Conservation (phyloP, 2,329 filamentous ascomycete species). For the Xylariaceae sp. region DNA sequence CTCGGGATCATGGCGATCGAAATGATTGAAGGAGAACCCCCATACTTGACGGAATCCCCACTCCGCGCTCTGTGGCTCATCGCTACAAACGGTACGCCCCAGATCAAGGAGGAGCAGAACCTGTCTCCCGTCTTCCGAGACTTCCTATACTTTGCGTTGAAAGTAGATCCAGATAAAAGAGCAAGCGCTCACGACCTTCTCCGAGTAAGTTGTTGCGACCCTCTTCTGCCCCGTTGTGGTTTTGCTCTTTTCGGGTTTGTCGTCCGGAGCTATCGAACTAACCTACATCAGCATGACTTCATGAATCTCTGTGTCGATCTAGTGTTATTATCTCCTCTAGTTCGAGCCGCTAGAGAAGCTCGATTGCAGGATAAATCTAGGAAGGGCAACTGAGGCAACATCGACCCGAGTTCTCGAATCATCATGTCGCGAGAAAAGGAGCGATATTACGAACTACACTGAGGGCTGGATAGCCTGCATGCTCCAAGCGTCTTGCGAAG, state of each 20-base stretch:
- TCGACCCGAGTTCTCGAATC: constrained; percentile 7
- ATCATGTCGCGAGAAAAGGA: constrained; percentile 1
- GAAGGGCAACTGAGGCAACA: constrained; percentile 45
- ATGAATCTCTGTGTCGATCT: constrained; percentile 72
- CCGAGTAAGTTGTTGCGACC: constrained; percentile 56
- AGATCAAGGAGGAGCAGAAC: constrained; percentile 87
- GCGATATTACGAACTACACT: constrained; percentile 8
- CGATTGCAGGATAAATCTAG: constrained; percentile 78
- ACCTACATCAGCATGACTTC: constrained; percentile 61
- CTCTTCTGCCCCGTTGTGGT: constrained; percentile 14
- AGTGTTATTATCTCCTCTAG: constrained; percentile 74
- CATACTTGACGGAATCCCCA: constrained; percentile 92
- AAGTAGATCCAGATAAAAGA: constrained; percentile 95
- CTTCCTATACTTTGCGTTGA: constrained; percentile 87
- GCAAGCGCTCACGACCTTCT: constrained; percentile 91
- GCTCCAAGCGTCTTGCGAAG: constrained; percentile 10
- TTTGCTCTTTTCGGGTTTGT: too few species aligned
- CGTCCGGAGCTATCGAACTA: constrained; percentile 13
- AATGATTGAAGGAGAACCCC: constrained; percentile 98
- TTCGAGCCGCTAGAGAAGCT: constrained; percentile 77
- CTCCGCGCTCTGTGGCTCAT: constrained; percentile 91
- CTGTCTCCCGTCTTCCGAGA: constrained; percentile 79
- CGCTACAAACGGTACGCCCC: constrained; percentile 90
- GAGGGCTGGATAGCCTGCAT: constrained; percentile 18
- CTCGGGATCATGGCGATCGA: constrained; percentile 99